phyloP scores from a whole-genome alignment of 2,329 filamentous ascomycete genomes.

The Penicillium oxalicum region DNA sequence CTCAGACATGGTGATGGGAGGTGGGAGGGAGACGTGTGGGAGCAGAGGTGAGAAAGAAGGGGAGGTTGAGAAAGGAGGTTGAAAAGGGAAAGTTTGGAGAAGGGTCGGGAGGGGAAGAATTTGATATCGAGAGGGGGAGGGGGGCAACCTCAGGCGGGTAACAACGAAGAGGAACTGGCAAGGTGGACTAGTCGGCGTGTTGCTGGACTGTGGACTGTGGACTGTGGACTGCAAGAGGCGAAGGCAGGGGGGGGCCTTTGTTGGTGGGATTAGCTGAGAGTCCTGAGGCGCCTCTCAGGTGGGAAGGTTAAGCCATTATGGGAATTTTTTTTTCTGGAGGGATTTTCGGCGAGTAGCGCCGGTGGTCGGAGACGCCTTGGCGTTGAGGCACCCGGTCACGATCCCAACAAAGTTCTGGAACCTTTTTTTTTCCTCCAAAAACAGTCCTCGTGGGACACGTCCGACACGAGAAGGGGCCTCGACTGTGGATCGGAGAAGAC shows the following conservation, averaged over 20 bases:
- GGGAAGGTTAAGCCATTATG: too few relatives aligned
- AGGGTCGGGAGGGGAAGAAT: slow-evolving; percentile 31
- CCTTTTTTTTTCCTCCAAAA: background rate
- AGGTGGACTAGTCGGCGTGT: too few relatives aligned
- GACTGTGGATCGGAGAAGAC: too few relatives aligned
- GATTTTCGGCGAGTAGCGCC: slow-evolving; percentile 26
- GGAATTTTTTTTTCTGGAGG: slow-evolving; percentile 21
- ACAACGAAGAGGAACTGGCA: too few relatives aligned
- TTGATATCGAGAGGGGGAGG: slow-evolving; percentile 28
- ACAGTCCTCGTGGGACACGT: background rate
- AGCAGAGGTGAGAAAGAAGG: slow-evolving; percentile 4
- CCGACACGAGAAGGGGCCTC: too few relatives aligned
- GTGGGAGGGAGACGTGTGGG: background rate
- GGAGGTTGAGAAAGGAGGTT: slow-evolving; percentile 3
- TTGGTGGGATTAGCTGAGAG: too few relatives aligned
- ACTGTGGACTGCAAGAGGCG: too few relatives aligned
- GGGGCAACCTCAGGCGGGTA: background rate
- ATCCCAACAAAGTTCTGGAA: slow-evolving; percentile 26
- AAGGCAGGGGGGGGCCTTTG: too few relatives aligned
- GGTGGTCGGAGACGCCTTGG: slow-evolving; percentile 38
- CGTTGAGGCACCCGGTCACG: slow-evolving; percentile 22
- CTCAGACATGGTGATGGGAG: slow-evolving; percentile 52
- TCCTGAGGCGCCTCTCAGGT: too few relatives aligned
- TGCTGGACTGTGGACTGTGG: too few relatives aligned
- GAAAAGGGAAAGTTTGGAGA: slow-evolving; percentile 17